Evolutionary conservation across 2,329 filamentous ascomycete species (phyloP).

Genomic region (Biscogniauxia marginata): DNA sequence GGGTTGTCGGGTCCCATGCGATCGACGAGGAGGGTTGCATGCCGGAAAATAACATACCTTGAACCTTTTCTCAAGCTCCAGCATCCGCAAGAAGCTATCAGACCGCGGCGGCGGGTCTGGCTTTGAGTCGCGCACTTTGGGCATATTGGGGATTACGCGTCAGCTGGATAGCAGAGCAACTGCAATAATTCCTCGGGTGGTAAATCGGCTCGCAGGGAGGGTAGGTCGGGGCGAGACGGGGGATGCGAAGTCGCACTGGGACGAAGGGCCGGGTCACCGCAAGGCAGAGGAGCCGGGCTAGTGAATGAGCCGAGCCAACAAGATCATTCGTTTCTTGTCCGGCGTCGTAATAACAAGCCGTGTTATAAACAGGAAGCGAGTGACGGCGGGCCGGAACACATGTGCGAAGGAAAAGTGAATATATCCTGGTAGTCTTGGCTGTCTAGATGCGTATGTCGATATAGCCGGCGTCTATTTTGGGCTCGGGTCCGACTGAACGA

Average conservation of each 20-base stretch:
- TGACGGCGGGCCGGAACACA: slow-evolving; percentile 11
- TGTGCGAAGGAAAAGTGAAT: slow-evolving; percentile 20
- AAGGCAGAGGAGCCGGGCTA: slow-evolving; percentile 21
- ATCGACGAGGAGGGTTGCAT: slow-evolving; percentile 28
- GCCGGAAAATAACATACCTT: slow-evolving; percentile 47
- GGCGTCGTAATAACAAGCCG: slow-evolving; percentile 11
- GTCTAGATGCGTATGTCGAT: slow-evolving; percentile 23
- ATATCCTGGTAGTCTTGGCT: slow-evolving; percentile 24
- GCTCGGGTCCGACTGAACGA: slow-evolving; percentile 12
- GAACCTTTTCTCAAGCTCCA: slow-evolving; percentile 57
- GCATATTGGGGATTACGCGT: slow-evolving; percentile 36
- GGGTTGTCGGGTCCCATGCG: slow-evolving; percentile 2
- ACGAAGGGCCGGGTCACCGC: slow-evolving; percentile 31
- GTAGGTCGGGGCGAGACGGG: slow-evolving; percentile 11
- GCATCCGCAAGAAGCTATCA: slow-evolving; percentile 57
- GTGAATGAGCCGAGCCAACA: slow-evolving; percentile 24
- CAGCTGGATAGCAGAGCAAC: slow-evolving; percentile 15
- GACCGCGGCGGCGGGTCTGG: slow-evolving; percentile 33
- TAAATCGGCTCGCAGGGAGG: slow-evolving; percentile 8
- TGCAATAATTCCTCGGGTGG: slow-evolving; percentile 8
- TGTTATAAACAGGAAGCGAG: slow-evolving; percentile 17
- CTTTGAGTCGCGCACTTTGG: slow-evolving; percentile 28
- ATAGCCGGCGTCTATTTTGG: slow-evolving; percentile 24
- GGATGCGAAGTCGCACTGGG: slow-evolving; percentile 19
- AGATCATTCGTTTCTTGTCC: slow-evolving; percentile 16